phyloP scores from a whole-genome alignment of 106 monocot genomes.

The Alisma plantagoaquatica region DNA sequence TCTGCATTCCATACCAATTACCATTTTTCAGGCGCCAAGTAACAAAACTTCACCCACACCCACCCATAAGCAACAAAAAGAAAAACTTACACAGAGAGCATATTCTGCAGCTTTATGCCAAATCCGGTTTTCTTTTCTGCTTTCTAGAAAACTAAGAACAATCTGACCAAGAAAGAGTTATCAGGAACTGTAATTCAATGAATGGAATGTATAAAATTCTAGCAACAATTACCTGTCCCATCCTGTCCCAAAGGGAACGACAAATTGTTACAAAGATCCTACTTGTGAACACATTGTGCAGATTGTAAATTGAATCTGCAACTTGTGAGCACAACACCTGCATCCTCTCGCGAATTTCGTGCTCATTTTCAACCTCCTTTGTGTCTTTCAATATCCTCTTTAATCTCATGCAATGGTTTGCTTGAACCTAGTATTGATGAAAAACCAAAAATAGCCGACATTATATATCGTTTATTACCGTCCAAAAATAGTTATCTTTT shows the following conservation, averaged over 20 bases:
- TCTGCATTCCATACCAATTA: slow-evolving; percentile 27
- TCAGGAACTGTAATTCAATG: not conserved
- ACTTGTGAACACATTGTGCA: slow-evolving; percentile 58
- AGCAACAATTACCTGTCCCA: slow-evolving; percentile 61
- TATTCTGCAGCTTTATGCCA: slow-evolving; percentile 76
- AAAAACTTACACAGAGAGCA: slow-evolving; percentile 62
- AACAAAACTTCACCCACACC: not conserved
- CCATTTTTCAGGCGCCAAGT: not conserved
- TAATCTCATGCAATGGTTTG: slow-evolving; percentile 58
- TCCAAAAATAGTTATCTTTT: too few relatives aligned
- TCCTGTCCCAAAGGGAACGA: slow-evolving; percentile 72
- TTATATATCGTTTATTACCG: not conserved
- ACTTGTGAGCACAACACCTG: slow-evolving; percentile 51
- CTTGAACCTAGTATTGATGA: slow-evolving; percentile 32
- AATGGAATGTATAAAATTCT: not conserved
- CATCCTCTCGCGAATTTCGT: slow-evolving; percentile 82
- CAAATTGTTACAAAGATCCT: slow-evolving; percentile 80
- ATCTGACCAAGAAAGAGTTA: slow-evolving; percentile 27
- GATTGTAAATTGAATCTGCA: slow-evolving; percentile 46
- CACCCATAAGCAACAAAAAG: not conserved
- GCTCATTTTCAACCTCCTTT: slow-evolving; percentile 67
- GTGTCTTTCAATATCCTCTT: slow-evolving; percentile 83
- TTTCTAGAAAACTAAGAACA: slow-evolving; percentile 80
- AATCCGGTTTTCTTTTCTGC: slow-evolving; percentile 74
- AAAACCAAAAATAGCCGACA: not conserved